A percentile compares a stretch with the other conserved stretches of the same genome.
phyloP scores from a whole-genome alignment of 2,329 filamentous ascomycete genomes.

The Calonectria pteridis region DNA sequence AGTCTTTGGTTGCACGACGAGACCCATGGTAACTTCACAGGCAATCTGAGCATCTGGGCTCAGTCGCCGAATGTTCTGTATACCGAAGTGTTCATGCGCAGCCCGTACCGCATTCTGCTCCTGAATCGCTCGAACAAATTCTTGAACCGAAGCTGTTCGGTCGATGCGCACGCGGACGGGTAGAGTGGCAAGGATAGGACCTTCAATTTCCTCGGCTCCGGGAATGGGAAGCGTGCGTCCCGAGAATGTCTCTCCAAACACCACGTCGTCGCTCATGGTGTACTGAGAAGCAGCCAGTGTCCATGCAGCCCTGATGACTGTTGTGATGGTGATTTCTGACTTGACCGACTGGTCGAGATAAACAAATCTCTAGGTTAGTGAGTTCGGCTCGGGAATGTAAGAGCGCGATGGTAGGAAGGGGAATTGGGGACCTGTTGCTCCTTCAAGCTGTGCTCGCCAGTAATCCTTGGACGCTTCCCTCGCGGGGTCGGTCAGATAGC shows the following conservation, averaged over 20 bases:
- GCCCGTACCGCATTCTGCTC: slow-evolving; percentile 42
- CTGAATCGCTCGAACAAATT: slow-evolving; percentile 45
- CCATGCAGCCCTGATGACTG: slow-evolving; percentile 45
- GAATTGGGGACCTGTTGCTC: slow-evolving; percentile 42
- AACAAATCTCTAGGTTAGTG: slow-evolving; percentile 36
- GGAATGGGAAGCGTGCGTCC: slow-evolving; percentile 45
- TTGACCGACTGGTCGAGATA: slow-evolving; percentile 32
- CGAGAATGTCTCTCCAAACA: slow-evolving; percentile 48
- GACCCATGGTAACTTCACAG: slow-evolving; percentile 67
- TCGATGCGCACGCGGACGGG: slow-evolving; percentile 42
- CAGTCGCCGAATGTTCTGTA: slow-evolving; percentile 56
- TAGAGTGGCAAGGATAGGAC: slow-evolving; percentile 45
- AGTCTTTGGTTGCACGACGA: slow-evolving; percentile 61
- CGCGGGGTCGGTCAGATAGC: slow-evolving; percentile 35
- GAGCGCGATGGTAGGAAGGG: slow-evolving; percentile 41
- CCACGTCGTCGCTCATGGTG: slow-evolving; percentile 44
- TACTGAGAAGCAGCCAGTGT: slow-evolving; percentile 44
- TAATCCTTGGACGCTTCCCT: slow-evolving; percentile 38
- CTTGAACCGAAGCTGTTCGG: slow-evolving; percentile 35
- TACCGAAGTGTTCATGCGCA: slow-evolving; percentile 48
- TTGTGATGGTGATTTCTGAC: slow-evolving; percentile 41
- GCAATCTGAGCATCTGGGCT: slow-evolving; percentile 62
- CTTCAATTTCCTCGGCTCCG: slow-evolving; percentile 46
- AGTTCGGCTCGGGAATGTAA: slow-evolving; percentile 38
- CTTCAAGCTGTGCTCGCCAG: slow-evolving; percentile 40